Evolutionary conservation across 139 green algal species (phyloP), one percentile per base, ranked within the genome.

Genomic region (Picochlorum sp.): DNA sequence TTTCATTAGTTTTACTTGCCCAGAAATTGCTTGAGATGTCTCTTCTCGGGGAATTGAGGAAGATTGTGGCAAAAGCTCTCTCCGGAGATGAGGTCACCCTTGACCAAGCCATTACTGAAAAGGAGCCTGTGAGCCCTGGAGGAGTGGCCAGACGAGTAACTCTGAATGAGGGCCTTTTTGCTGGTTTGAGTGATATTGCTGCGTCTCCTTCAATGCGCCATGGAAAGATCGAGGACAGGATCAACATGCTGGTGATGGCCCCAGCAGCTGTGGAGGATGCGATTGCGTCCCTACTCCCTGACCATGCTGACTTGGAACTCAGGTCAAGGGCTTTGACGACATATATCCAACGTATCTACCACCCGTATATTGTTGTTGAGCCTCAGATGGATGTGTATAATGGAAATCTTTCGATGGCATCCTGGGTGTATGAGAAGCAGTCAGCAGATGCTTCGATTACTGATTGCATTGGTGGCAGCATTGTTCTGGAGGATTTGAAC

Each of bases 181-280:
- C 57, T 28, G 85, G 85, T 4, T 74, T 92, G 44, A 78, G 69
- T 11, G 71, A 58, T 56, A 11, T 69, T 28, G 51, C 34, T 1
- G 34, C 49, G 6, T 51, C 44, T 38, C 26, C 66, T 11, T 54
- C 61, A n/a, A 51, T 54, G n/a, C 32, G 51, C 47, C 10, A 47
- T n/a, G 21, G 63, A 38, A 68, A 34, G 15, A 47, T 82, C 46
- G 71, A 84, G 3, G 72, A 71, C 30, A 84, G 85, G 66, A 80
- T 94, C 65, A 74, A 84, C 49, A 82, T 87, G 77, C 76, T 97
- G 58, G 88, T 97, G 30, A 75, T 85, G 24, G 87, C 90, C 7
- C 88, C 83, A 1, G 88, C 92, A 7, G 89, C 92, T 1, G 86
- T 98, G 20, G 92, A 98, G 66, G 92, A 98, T 30, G 88, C 89